Percentiles rank a stretch among this genome's conserved stretches.
These are phyloP conservation scores for Croton setiger DNA, from an alignment of 441 rosid genomes.

Conservation along the genomic window DNA sequence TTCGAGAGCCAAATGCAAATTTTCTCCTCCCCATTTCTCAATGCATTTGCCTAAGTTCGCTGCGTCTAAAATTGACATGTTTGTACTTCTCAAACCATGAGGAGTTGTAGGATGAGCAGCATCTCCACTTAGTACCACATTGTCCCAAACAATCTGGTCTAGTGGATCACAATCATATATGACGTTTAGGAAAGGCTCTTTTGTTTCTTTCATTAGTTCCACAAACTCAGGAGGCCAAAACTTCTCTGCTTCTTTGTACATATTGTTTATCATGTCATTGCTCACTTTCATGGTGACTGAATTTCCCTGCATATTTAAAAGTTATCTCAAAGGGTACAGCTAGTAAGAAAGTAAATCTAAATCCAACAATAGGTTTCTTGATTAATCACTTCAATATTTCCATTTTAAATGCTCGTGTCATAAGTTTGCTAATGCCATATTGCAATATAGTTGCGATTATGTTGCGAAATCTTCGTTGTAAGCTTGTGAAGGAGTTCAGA, in stretches of 20 bases:
- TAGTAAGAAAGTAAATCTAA: too few species aligned
- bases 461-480: too few species aligned
- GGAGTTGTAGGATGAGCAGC: slow-evolving; percentile 84
- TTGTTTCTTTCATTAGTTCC: slow-evolving; percentile 53
- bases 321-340: not conserved
- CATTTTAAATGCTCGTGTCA: too few species aligned
- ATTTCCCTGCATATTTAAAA: slow-evolving; percentile 37
- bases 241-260: slow-evolving; percentile 58
- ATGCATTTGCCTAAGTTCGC: slow-evolving; percentile 58
- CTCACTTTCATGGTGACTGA: slow-evolving; percentile 67
- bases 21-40: slow-evolving; percentile 39
- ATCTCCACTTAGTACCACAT: slow-evolving; percentile 60
- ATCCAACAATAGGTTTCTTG: too few species aligned
- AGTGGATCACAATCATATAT: slow-evolving; percentile 72
- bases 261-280: slow-evolving; percentile 41
- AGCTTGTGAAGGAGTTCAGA: too few species aligned
- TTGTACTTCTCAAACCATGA: slow-evolving; percentile 72
- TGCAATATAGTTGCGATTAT: too few species aligned
- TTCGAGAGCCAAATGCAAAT: slow-evolving; percentile 43
- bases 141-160: slow-evolving; percentile 43
- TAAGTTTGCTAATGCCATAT: too few species aligned
- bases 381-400: too few species aligned
- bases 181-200: slow-evolving; percentile 66
- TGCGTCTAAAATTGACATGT: slow-evolving; percentile 74
- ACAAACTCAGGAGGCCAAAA: slow-evolving; percentile 60